Evolutionary conservation across 306 rosid genomes (phyloP), one percentile per base, ranked within the genome.

Genomic region (Begonia fuchsioides): DNA sequence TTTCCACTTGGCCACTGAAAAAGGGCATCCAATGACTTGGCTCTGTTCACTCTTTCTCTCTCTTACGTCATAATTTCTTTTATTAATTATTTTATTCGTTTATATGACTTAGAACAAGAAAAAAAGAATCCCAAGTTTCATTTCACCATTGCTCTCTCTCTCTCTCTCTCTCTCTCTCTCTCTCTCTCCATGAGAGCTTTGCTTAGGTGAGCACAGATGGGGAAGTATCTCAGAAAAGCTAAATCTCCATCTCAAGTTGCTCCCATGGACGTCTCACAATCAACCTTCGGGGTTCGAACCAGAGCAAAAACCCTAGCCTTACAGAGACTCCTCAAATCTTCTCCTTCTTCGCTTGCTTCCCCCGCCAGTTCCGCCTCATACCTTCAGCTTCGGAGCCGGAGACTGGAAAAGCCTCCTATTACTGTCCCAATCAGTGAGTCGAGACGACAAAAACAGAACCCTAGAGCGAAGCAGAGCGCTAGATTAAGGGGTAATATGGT

Each of bases 261-360:
- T 0, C 68, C 79, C 1, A 65, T 81, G 71, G 95, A 90, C 38
- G 70, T 74, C 39, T 52, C 87, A 0, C 82, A 74, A 17, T 50
- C 83, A 53, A 61, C 85, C 56, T 65, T 60, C 26, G 96, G 98
- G n/a, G 98, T 90, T 20, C 75, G 93, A 17, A 90, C 98, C 26
- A 84, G 98, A 9, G 95, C 98, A 56, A 82, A 80, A 76, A 90
- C 96, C 76, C 79, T 85, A 65, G 98, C 98, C 11, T 73, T 81
- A 1, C 60, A 63, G 51, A 50, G 67, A 4, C 79, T 73, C 15
- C 82, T 72, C 60, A 74, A 72, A 15, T 66, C 72, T 0, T 71
- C 66, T 26, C n/a, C 70, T 18, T 51, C 60, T 2, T 15, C 70
- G 0, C 52, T 68, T 1, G 43, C 74, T 1, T 17, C 82, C 16